Base-by-base conservation (phyloP, 768 basidiomycete species). In the Serendipita indica region DNA sequence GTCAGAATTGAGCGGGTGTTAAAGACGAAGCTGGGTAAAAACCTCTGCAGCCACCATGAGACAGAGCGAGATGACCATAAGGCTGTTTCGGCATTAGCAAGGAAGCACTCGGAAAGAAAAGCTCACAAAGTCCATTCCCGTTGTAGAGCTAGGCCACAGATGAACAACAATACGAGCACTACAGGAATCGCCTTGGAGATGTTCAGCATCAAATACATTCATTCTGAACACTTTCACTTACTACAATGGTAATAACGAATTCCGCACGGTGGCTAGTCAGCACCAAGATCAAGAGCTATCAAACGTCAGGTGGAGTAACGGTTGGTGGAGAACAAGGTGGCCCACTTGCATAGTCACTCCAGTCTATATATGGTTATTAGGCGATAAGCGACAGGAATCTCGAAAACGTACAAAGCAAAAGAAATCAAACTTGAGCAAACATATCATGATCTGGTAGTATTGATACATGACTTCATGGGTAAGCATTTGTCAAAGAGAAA, bases 381-480 rank as follows among this genome's bases (percentile, higher is more conserved):
- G 25, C 49, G 30, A 25, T 28, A 16, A 28, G 25, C 7, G 22
- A 16, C 10, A 54, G 32, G 3, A 18, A 7, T 20, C 7, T 27
- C n/a, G 10, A n/a, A 4, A 10, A 33, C 49, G 20, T 54, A 54
- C 49, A 67, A 91, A 90, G 68, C 79, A 81, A 73, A 91, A 91
- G 69, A 89, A 91, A 69, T 91, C 88, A 68, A 91, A 89, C 68
- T 89, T 91, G 64, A 91, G 78, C 57, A 91, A 76, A 66, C 86
- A 89, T 45, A 91, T 80, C 76, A 89, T 79, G 64, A 91, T 79
- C 71, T 91, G 85, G 66, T 91, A 91, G 70, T 74, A 88, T 64
- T 84, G 85, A 68, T 88, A 90, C 89, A 91, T 91, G 32, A 78
- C 88, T 90, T 62, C 34, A 59, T 43, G 32, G 33, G 45, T 43